Percentiles rank a stretch among this genome's conserved stretches.
Conservation (phyloP, 768 basidiomycete species). For the Lentinula edodes region DNA sequence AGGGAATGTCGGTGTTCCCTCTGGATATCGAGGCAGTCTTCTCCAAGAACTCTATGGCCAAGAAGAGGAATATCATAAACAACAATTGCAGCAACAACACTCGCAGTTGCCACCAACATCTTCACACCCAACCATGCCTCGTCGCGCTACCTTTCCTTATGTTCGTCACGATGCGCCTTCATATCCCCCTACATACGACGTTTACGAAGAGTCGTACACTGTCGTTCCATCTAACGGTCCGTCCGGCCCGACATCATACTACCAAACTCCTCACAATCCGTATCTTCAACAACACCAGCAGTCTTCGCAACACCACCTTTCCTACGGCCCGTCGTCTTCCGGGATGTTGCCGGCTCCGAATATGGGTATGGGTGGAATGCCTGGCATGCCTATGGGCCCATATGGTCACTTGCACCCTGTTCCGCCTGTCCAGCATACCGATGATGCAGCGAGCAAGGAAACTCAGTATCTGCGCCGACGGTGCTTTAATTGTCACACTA, state of each 20-base stretch:
- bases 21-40: conserved; percentile 44
- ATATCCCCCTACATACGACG: conserved; percentile 27
- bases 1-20: conserved; percentile 31
- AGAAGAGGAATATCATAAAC: conserved; percentile 21
- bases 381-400: not conserved
- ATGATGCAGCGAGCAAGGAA: conserved; percentile 87
- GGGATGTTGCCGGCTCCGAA: not conserved
- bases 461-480: conserved; percentile 85
- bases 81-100: conserved; percentile 25
- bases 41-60: conserved; percentile 61
- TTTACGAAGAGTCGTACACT: conserved; percentile 44
- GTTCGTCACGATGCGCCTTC: conserved; percentile 64
- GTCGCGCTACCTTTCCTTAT: conserved; percentile 73
- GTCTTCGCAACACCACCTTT: not conserved
- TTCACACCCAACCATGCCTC: conserved; percentile 44
- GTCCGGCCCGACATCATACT: conserved; percentile 14
- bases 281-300: conserved; percentile 32
- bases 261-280: conserved; percentile 17
- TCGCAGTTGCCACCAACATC: conserved; percentile 29
- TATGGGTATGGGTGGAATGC: not conserved
- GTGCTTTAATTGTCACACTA: conserved; percentile 90
- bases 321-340: not conserved
- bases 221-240: conserved; percentile 55
- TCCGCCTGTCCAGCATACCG: conserved; percentile 79
- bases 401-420: conserved; percentile 17